phyloP scores from a whole-genome alignment of 1,284 basidiomycete genomes.

The Malassezia yamatoensis region DNA sequence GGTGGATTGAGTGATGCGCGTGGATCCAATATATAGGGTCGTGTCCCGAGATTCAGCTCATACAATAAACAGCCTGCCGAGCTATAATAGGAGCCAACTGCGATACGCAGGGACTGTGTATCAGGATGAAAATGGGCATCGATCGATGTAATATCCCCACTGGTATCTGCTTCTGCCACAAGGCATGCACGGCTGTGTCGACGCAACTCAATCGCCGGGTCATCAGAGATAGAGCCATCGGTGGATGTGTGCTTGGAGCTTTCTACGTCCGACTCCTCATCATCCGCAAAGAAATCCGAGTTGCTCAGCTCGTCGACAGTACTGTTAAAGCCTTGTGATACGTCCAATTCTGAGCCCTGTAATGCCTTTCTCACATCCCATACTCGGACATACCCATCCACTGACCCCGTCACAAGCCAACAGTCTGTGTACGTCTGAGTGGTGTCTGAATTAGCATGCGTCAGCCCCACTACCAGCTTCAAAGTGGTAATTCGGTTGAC shows the following conservation, averaged over 20 bases:
- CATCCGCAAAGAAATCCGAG: neutral
- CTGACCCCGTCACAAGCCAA: constrained; percentile 21
- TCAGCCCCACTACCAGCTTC: constrained; percentile 12
- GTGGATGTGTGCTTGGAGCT: neutral
- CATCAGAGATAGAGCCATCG: neutral
- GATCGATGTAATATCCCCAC: constrained; percentile 19
- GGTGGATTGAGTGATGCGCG: constrained; percentile 16
- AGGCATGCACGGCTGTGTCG: constrained; percentile 10
- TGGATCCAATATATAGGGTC: constrained; percentile 15
- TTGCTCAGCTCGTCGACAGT: neutral
- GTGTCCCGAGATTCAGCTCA: constrained; percentile 10
- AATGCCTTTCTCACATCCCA: constrained; percentile 16
- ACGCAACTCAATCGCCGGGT: constrained; percentile 9
- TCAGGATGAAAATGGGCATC: constrained; percentile 17
- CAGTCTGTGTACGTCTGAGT: neutral
- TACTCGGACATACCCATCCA: constrained; percentile 20
- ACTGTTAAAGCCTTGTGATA: neutral
- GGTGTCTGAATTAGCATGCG: neutral
- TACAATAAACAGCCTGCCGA: constrained; percentile 19
- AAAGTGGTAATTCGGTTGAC: constrained; percentile 23
- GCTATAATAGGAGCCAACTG: constrained; percentile 21
- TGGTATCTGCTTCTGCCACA: constrained; percentile 21
- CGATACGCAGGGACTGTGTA: constrained; percentile 6
- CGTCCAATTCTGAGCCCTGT: neutral
- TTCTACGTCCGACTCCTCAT: neutral